Evolutionary conservation across 148 eudicot species (phyloP).

Genomic region (Tetragonia tetragonoides): DNA sequence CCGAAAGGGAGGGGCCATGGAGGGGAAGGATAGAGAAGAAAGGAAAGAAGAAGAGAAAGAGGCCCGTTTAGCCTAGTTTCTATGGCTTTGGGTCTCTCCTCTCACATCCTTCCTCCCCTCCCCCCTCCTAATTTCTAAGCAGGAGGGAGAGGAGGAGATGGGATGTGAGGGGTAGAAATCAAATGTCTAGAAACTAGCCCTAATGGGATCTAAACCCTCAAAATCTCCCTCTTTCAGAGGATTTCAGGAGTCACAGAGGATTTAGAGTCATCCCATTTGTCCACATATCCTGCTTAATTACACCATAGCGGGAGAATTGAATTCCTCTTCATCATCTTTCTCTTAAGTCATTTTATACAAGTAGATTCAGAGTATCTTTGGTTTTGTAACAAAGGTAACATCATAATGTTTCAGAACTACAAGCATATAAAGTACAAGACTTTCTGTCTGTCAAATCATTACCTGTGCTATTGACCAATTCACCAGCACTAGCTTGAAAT

Average conservation of each 20-base stretch:
- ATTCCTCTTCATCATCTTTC: background rate
- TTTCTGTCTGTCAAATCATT: background rate
- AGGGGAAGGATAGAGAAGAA: background rate
- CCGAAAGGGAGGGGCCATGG: background rate
- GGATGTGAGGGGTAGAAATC: no score
- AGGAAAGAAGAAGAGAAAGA: background rate
- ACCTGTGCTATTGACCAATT: constrained; percentile 52
- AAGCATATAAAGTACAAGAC: background rate
- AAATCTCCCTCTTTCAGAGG: background rate
- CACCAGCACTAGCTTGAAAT: constrained; percentile 35
- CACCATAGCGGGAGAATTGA: background rate
- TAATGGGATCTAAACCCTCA: background rate
- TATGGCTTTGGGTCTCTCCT: no score
- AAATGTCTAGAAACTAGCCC: no score
- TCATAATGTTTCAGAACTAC: background rate
- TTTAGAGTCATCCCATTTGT: background rate
- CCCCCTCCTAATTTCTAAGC: no score
- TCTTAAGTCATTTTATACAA: background rate
- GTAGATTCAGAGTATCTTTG: background rate
- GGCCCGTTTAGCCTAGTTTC: no score
- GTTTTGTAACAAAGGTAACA: background rate
- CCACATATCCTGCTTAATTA: background rate
- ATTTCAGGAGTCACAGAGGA: background rate
- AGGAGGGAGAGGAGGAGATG: no score
- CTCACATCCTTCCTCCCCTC: no score